Evolutionary conservation across 2,329 filamentous ascomycete genomes (phyloP), one percentile per base, ranked within the genome.

Genomic region (Colletotrichum sp.): DNA sequence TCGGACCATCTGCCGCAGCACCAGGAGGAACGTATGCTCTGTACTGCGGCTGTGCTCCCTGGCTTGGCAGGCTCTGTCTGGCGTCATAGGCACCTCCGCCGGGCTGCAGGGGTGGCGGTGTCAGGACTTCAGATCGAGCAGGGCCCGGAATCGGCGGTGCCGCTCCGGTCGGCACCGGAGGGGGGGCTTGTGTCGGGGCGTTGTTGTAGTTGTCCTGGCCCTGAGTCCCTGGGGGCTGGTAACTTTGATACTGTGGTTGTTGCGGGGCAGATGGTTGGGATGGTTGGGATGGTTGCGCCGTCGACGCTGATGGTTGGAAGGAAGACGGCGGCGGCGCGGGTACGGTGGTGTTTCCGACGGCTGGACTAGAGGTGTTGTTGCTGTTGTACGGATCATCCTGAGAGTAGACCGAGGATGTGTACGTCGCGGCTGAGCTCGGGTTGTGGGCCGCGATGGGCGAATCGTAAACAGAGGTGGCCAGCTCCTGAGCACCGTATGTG

Each of bases 391-490:
- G 84, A 70, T 90, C 88, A 12, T 91, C 89, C 7, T 87, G 84
- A 6, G 88, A 87, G 79, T 90, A 89, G 34, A 85, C 85, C 1
- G 88, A 88, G 57, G 86, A 86, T 5, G 87, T 84, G 79, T 87
- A 90, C 3, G 87, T 85, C 26, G 85, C 84, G 18, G 84, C 82
- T 60, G 85, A 85, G 77, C 81, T 84, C 34, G 86, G 85, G 80
- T 88, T 88, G 81, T 90, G 88, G 7, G 88, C 83, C 15, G 88
- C 91, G 52, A 94, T 89, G 57, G 94, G 94, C 5, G 94, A 94
- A 83, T 96, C 94, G 81, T 96, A 96, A 12, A 91, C 92, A 1
- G 94, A 94, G 1, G 94, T 95, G 30, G 94, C 93, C 63, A 96
- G 87, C 85, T 96, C 94, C 84, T 96, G 94, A 1, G 94, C 91